Evolutionary conservation across 306 rosid genomes (phyloP).

Genomic region (cucumber (Cucumis sativus)): Cucumber_9930_V3 NC_026655.2:7159501-7160000

Average conservation of each 20-base stretch:
- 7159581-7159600: constrained; percentile 15
- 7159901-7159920: constrained; percentile 10
- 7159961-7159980: background rate
- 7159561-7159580: constrained; percentile 26
- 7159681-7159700: constrained; percentile 22
- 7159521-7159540: constrained; percentile 31
- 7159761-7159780: constrained; percentile 31
- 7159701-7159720: constrained; percentile 18
- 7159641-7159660: background rate
- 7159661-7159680: constrained; percentile 21
- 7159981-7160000: constrained; percentile 10
- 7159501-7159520: constrained; percentile 34
- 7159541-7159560: background rate
- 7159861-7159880: constrained; percentile 4
- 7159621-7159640: background rate
- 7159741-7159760: constrained; percentile 36
- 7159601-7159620: constrained; percentile 23
- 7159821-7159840: background rate
- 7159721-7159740: constrained; percentile 16
- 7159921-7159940: background rate
- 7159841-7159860: constrained; percentile 1
- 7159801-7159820: constrained; percentile 4
- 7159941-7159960: background rate
- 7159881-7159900: background rate
- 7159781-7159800: background rate